Conservation (phyloP, 345 rosid species). For the Sonneratia caseolaris region DNA sequence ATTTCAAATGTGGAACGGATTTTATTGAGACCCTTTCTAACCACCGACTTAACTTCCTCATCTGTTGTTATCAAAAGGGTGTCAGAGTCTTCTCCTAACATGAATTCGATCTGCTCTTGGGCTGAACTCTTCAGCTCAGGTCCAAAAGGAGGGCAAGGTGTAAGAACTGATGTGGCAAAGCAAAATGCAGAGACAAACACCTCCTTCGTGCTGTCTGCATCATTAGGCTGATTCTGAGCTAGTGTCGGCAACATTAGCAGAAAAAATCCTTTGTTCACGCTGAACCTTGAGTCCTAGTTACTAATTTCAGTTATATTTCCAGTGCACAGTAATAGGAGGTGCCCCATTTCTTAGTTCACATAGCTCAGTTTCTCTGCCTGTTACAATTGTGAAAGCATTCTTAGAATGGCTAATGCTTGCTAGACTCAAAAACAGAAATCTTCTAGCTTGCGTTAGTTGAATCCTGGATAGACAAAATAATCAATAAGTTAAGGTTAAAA, state of each 20-base stretch:
- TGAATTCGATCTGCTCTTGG: slow-evolving; percentile 82
- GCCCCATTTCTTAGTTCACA: not conserved
- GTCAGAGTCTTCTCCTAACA: slow-evolving; percentile 67
- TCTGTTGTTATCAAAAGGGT: slow-evolving; percentile 40
- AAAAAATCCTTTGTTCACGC: slow-evolving; percentile 15
- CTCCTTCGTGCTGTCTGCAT: slow-evolving; percentile 37
- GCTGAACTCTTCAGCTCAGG: slow-evolving; percentile 72
- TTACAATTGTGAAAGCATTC: not conserved
- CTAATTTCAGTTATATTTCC: not conserved
- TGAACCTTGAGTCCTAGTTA: not conserved
- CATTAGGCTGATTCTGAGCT: slow-evolving; percentile 43
- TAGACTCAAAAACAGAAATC: not conserved
- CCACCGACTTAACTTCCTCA: slow-evolving; percentile 60
- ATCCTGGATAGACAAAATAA: not conserved
- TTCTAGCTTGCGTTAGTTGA: not conserved
- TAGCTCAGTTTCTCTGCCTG: not conserved
- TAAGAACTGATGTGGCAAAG: slow-evolving; percentile 58
- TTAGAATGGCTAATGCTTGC: not conserved
- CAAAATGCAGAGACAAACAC: slow-evolving; percentile 72
- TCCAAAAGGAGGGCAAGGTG: slow-evolving; percentile 41
- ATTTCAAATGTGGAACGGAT: slow-evolving; percentile 44
- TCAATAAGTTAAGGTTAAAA: not conserved
- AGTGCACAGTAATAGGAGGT: not conserved
- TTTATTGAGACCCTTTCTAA: slow-evolving; percentile 41
- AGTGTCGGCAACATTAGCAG: slow-evolving; percentile 45